These are phyloP conservation scores for Ustilago bromivora DNA, from an alignment of 1,284 basidiomycete genomes.

Conservation along the genomic window DNA sequence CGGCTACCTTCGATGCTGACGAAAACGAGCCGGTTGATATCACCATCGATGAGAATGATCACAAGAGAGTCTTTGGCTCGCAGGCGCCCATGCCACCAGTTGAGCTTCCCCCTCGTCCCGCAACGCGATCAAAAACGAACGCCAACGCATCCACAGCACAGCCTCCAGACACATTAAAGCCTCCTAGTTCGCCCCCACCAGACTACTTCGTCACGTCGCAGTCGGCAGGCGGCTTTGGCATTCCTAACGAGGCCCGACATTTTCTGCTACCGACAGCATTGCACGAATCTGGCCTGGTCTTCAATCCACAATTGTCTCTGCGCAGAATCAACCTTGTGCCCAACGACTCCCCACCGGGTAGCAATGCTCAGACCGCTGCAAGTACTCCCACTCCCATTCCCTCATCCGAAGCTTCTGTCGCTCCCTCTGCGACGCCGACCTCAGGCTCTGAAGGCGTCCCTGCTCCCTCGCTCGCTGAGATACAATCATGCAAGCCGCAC, in stretches of 20 bases:
- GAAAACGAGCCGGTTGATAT: constrained; percentile 40
- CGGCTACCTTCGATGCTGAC: neutral
- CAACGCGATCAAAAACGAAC: neutral
- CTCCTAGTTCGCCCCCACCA: constrained; percentile 25
- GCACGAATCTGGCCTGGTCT: constrained; percentile 42
- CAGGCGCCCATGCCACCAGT: constrained; percentile 18
- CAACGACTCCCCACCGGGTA: neutral
- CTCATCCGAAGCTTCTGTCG: neutral
- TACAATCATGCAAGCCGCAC: constrained; percentile 43
- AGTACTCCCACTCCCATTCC: neutral
- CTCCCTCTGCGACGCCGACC: neutral
- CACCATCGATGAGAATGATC: constrained; percentile 44
- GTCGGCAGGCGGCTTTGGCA: neutral
- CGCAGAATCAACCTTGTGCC: constrained; percentile 20
- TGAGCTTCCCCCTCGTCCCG: constrained; percentile 5
- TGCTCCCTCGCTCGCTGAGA: constrained; percentile 16
- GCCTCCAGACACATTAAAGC: neutral
- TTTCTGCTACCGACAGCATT: constrained; percentile 38
- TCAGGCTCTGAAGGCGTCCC: neutral
- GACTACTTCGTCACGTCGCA: constrained; percentile 8
- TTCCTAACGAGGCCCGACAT: constrained; percentile 6
- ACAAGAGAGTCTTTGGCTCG: constrained; percentile 35
- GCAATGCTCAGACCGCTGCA: neutral
- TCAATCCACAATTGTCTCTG: constrained; percentile 36
- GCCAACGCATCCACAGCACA: constrained; percentile 2